Evolutionary conservation across 2,329 filamentous ascomycete species (phyloP).

Genomic region (Cytospora chrysosperma): DNA sequence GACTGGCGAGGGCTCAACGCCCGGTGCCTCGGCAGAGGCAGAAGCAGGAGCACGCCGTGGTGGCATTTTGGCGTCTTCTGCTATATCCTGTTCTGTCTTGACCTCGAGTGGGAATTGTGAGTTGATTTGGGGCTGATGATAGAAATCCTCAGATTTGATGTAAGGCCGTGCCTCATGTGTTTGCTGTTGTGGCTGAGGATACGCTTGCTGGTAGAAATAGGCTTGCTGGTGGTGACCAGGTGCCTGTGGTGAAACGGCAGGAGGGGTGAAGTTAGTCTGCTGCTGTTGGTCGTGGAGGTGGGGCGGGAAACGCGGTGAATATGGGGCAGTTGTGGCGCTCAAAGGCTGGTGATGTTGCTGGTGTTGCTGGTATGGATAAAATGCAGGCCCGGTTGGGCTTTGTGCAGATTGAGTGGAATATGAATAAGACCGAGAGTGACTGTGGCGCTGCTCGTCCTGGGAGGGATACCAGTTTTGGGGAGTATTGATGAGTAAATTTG

Average conservation of each 20-base stretch:
- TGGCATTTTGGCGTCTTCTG: constrained; percentile 35
- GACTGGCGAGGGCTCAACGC: constrained; percentile 67
- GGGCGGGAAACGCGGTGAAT: constrained; percentile 20
- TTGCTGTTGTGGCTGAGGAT: constrained; percentile 14
- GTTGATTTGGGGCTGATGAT: constrained; percentile 31
- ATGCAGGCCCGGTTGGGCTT: constrained; percentile 19
- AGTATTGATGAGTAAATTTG: constrained; percentile 11
- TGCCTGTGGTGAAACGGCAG: constrained; percentile 1
- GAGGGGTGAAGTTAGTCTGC: constrained; percentile 9
- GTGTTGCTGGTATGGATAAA: constrained; percentile 19
- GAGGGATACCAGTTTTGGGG: constrained; percentile 21
- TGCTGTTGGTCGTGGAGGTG: constrained; percentile 17
- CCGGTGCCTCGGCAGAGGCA: constrained; percentile 35
- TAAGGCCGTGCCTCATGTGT: constrained; percentile 12
- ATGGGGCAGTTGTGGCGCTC: constrained; percentile 13
- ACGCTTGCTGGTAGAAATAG: constrained; percentile 15
- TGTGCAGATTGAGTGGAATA: constrained; percentile 22
- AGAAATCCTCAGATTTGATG: constrained; percentile 10
- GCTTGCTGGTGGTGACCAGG: constrained; percentile 11
- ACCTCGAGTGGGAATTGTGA: constrained; percentile 27
- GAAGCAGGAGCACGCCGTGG: constrained; percentile 35
- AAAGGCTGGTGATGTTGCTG: not conserved
- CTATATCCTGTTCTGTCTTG: constrained; percentile 26
- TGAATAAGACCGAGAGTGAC: constrained; percentile 22
- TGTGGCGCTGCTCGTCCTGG: constrained; percentile 15